Conservation (phyloP, 2,329 filamentous ascomycete genomes). For the Penicillium sp. region DNA sequence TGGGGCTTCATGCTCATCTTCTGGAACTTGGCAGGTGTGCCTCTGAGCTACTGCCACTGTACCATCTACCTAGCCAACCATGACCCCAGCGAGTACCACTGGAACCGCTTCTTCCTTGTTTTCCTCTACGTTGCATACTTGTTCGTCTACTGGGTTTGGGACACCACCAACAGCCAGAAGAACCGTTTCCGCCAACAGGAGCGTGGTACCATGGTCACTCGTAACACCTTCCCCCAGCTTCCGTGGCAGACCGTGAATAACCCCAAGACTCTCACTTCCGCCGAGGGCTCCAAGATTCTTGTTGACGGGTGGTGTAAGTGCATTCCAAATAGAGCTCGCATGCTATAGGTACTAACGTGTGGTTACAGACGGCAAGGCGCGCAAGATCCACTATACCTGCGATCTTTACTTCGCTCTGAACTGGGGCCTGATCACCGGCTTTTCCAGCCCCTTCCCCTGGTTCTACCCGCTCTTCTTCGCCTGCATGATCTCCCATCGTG, state of each 20-base stretch:
- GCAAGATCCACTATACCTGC: conserved; percentile 79
- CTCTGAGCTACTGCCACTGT: conserved; percentile 89
- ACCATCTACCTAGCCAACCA: conserved; percentile 87
- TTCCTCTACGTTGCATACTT: conserved; percentile 70
- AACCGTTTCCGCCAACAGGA: conserved; percentile 84
- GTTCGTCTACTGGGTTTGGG: conserved; percentile 87
- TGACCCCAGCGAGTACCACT: conserved; percentile 71
- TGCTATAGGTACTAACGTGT: conserved; percentile 15
- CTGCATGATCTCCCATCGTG: conserved; percentile 76
- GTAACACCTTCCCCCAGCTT: conserved; percentile 85
- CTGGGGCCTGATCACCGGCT: conserved; percentile 81
- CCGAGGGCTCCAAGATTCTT: conserved; percentile 72
- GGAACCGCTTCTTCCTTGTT: conserved; percentile 67
- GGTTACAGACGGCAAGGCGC: conserved; percentile 61
- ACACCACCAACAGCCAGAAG: conserved; percentile 89
- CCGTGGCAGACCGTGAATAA: conserved; percentile 82
- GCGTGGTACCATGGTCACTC: conserved; percentile 64
- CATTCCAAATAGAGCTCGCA: not conserved
- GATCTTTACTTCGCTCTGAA: conserved; percentile 73
- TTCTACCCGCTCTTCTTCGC: conserved; percentile 83
- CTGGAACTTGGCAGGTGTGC: conserved; percentile 92
- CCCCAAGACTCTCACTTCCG: conserved; percentile 71
- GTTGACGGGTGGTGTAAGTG: conserved; percentile 77
- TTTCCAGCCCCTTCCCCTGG: conserved; percentile 80
- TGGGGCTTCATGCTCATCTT: conserved; percentile 98